Evolutionary conservation across 164 flowering plant genomes (phyloP).

Genomic region (Annona cherimola): DNA sequence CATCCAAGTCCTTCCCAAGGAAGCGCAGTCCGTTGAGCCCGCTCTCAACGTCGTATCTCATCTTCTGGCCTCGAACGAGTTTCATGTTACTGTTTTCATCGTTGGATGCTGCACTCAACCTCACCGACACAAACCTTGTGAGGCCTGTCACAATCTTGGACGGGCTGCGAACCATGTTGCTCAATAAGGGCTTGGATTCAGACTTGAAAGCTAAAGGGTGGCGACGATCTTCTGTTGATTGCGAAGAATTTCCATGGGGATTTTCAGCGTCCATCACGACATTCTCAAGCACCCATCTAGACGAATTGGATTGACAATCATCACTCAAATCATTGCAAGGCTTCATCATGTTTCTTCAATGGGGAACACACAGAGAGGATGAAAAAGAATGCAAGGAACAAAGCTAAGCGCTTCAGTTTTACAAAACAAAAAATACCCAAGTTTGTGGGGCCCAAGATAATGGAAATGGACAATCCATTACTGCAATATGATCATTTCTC

Average conservation of each 20-base stretch:
- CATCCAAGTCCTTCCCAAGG: slow-evolving; percentile 71
- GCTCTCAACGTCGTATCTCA: slow-evolving; percentile 36
- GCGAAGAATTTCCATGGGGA: slow-evolving; percentile 33
- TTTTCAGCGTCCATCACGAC: slow-evolving; percentile 10
- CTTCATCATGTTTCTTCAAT: not conserved
- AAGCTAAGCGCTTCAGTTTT: too few relatives aligned
- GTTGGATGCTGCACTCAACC: not conserved
- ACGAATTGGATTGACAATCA: slow-evolving; percentile 15
- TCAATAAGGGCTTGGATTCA: not conserved
- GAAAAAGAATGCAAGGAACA: too few relatives aligned
- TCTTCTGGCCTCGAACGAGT: slow-evolving; percentile 21
- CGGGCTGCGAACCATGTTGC: not conserved
- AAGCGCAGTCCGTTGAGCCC: slow-evolving; percentile 69
- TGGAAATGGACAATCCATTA: too few relatives aligned
- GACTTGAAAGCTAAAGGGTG: not conserved
- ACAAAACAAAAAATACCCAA: too few relatives aligned
- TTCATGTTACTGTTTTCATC: slow-evolving; percentile 13
- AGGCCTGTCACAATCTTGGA: slow-evolving; percentile 15
- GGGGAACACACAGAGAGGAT: not conserved
- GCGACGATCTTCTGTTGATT: slow-evolving; percentile 10
- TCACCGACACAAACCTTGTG: not conserved
- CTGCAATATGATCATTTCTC: too few relatives aligned
- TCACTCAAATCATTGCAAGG: not conserved
- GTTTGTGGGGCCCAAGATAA: too few relatives aligned
- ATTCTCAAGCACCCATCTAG: slow-evolving; percentile 44